Conservation (phyloP, 768 basidiomycete genomes). For the Suillus subaureus region DNA sequence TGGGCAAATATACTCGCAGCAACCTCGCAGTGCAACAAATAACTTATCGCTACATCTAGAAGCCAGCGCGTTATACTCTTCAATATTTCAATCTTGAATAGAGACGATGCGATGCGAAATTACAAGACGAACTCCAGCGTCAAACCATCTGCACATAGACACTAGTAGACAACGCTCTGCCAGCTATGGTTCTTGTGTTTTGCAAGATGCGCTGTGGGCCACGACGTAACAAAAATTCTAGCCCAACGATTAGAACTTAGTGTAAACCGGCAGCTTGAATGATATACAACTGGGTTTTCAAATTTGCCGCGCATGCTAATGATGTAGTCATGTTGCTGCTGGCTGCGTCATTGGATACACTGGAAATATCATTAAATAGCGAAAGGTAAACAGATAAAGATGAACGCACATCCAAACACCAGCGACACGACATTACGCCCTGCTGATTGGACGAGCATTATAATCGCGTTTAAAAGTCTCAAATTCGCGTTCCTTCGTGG, state of each 20-base stretch:
- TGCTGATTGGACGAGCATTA: slow-evolving; percentile 63
- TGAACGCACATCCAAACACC: slow-evolving; percentile 1
- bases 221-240: background rate
- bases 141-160: background rate
- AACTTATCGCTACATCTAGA: background rate
- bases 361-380: background rate
- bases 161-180: background rate
- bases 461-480: slow-evolving; percentile 79
- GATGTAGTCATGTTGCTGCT: background rate
- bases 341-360: background rate
- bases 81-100: background rate
- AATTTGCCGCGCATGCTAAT: background rate
- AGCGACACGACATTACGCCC: slow-evolving; percentile 20
- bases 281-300: background rate
- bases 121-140: background rate
- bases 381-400: background rate
- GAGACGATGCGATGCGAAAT: background rate
- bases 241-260: background rate
- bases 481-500: slow-evolving; percentile 82
- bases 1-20: background rate
- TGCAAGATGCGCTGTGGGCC: background rate
- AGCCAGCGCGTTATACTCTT: background rate
- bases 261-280: background rate
- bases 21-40: background rate
- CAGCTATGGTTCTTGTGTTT: background rate